These are phyloP conservation scores for Houttuynia cordata DNA, from an alignment of 164 flowering plant genomes.

Conservation along the genomic window DNA sequence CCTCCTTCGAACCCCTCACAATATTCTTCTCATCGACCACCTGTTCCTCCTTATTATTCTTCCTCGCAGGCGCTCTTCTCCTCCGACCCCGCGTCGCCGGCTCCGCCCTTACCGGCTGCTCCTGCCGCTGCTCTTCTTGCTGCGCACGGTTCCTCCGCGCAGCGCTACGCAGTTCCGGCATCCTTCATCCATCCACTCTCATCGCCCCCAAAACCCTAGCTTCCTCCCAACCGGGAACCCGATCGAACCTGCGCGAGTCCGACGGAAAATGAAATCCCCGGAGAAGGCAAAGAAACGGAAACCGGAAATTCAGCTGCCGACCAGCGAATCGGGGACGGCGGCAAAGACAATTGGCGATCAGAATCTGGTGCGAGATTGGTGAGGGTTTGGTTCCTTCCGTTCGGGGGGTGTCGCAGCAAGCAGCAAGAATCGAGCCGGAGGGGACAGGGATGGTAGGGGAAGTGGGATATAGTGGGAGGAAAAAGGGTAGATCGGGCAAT, in stretches of 20 bases:
- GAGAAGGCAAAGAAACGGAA: too few relatives aligned
- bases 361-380: too few relatives aligned
- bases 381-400: too few relatives aligned
- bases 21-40: constrained; percentile 12
- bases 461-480: too few relatives aligned
- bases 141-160: constrained; percentile 39
- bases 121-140: constrained; percentile 4
- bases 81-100: constrained; percentile 4
- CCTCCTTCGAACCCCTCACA: constrained; percentile 5
- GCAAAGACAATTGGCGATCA: too few relatives aligned
- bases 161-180: constrained; percentile 61
- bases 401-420: too few relatives aligned
- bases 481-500: too few relatives aligned
- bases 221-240: not conserved
- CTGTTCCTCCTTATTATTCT: constrained; percentile 8
- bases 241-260: not conserved
- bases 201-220: constrained; percentile 2
- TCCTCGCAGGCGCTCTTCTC: constrained; percentile 11
- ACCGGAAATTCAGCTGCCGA: too few relatives aligned
- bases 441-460: too few relatives aligned
- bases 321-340: too few relatives aligned
- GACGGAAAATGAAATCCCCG: too few relatives aligned
- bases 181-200: constrained; percentile 41
- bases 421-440: too few relatives aligned
- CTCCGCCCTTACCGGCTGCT: constrained; percentile 8